Evolutionary conservation across 768 basidiomycete genomes (phyloP).

Genomic region (Podaxis sp.): DNA sequence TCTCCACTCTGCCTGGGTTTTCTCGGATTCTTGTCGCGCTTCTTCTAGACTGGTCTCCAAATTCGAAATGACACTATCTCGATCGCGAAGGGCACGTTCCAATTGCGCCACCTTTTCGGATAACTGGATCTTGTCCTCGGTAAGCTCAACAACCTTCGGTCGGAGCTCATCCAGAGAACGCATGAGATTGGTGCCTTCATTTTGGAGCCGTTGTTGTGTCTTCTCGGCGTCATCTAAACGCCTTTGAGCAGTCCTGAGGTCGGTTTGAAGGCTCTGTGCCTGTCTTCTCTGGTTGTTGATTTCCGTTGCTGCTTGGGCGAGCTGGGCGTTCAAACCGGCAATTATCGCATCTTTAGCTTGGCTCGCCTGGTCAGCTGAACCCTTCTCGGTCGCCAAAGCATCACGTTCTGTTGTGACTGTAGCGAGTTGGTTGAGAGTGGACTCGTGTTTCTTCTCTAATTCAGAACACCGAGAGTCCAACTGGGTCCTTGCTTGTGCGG

Average conservation of each 20-base stretch:
- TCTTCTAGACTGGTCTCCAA: conserved; percentile 64
- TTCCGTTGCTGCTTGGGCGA: conserved; percentile 54
- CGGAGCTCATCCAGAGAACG: conserved; percentile 84
- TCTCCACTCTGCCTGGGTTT: conserved; percentile 43
- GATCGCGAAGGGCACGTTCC: conserved; percentile 51
- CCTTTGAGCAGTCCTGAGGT: conserved; percentile 60
- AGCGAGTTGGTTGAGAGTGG: conserved; percentile 42
- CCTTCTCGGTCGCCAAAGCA: conserved; percentile 47
- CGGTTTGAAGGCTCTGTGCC: conserved; percentile 61
- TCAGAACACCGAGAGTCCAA: conserved; percentile 48
- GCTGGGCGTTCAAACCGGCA: conserved; percentile 57
- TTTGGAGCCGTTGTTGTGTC: conserved; percentile 69
- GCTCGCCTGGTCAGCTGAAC: conserved; percentile 47
- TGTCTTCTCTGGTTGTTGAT: conserved; percentile 53
- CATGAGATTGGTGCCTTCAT: conserved; percentile 77
- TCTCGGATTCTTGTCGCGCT: conserved; percentile 48
- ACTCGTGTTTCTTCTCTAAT: conserved; percentile 40
- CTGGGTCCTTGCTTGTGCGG: conserved; percentile 43
- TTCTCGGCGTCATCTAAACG: conserved; percentile 77
- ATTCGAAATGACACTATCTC: conserved; percentile 57
- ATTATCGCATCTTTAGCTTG: conserved; percentile 45
- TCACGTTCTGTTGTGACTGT: conserved; percentile 47
- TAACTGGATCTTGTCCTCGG: conserved; percentile 67
- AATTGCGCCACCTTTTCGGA: conserved; percentile 62
- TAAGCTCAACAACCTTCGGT: conserved; percentile 81